A percentile compares a stretch with the other conserved stretches of the same genome.
Conservation (phyloP, 1,284 basidiomycete genomes). For the Cutaneotrichosporon sp. region DNA sequence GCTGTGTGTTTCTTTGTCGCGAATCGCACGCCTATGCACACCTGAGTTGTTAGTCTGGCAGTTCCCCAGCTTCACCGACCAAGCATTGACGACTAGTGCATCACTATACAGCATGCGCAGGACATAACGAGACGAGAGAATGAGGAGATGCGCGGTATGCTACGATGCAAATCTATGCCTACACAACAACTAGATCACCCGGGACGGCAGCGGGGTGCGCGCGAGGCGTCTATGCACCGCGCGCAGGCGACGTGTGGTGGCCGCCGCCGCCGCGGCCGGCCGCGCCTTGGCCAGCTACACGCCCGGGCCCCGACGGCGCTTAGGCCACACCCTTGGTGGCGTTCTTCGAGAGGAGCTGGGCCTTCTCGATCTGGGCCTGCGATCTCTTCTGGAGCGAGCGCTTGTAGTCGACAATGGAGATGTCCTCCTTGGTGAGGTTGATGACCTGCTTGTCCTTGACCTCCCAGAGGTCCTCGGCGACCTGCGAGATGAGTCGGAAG, state of each 20-base stretch:
- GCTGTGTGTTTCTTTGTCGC: no score
- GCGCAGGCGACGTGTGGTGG: neutral
- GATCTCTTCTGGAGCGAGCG: conserved; percentile 56
- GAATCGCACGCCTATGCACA: no score
- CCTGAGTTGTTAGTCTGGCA: no score
- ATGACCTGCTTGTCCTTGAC: conserved; percentile 92
- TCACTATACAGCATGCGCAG: conserved; percentile 10
- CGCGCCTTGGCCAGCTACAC: neutral
- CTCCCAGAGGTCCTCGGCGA: conserved; percentile 97
- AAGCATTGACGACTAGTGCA: conserved; percentile 4
- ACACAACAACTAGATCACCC: conserved; percentile 15
- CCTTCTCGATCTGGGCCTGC: conserved; percentile 75
- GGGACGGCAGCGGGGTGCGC: neutral
- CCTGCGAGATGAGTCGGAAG: conserved; percentile 93
- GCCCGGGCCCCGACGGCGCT: conserved; percentile 12
- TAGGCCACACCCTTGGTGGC: conserved; percentile 53
- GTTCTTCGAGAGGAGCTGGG: conserved; percentile 84
- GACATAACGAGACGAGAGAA: conserved; percentile 4
- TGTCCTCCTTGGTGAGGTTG: conserved; percentile 86
- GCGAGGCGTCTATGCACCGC: neutral
- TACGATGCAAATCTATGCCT: conserved; percentile 16
- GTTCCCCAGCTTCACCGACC: no score
- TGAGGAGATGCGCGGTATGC: conserved; percentile 11
- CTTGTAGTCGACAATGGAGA: conserved; percentile 90
- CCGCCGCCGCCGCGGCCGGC: neutral